These are phyloP conservation scores for Ceriops decandra DNA, from an alignment of 345 rosid genomes.

Conservation along the genomic window DNA sequence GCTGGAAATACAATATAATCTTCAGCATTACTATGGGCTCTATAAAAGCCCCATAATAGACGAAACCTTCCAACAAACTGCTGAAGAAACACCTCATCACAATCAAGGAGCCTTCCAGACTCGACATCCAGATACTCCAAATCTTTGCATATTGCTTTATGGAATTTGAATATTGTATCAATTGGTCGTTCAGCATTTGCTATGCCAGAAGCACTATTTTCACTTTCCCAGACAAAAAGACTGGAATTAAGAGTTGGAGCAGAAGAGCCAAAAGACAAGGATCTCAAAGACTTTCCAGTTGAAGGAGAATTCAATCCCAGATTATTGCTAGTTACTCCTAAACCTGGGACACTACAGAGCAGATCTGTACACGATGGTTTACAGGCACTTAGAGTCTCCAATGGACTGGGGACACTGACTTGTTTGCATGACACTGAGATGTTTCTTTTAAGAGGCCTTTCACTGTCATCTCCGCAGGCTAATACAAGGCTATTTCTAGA, in stretches of 20 bases:
- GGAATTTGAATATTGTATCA: slow-evolving; percentile 61
- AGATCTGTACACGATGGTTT: slow-evolving; percentile 28
- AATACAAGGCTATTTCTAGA: slow-evolving; percentile 20
- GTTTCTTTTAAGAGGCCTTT: slow-evolving; percentile 33
- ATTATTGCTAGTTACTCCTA: slow-evolving; percentile 43
- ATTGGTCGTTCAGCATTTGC: slow-evolving; percentile 41
- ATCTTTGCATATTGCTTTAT: slow-evolving; percentile 58
- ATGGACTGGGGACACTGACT: slow-evolving; percentile 16
- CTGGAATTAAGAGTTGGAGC: slow-evolving; percentile 58
- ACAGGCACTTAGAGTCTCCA: slow-evolving; percentile 13
- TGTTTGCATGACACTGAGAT: slow-evolving; percentile 21
- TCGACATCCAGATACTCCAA: slow-evolving; percentile 74
- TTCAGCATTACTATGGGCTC: slow-evolving; percentile 95
- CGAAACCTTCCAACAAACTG: slow-evolving; percentile 79
- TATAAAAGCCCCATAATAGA: slow-evolving; percentile 84
- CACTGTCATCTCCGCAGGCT: slow-evolving; percentile 25
- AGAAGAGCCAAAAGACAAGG: slow-evolving; percentile 37
- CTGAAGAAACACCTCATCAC: slow-evolving; percentile 65
- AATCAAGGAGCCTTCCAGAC: slow-evolving; percentile 72
- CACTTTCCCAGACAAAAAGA: slow-evolving; percentile 58
- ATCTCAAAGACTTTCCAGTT: slow-evolving; percentile 48
- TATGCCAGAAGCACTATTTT: slow-evolving; percentile 37
- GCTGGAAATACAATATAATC: slow-evolving; percentile 94
- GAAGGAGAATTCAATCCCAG: slow-evolving; percentile 48
- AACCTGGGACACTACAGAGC: slow-evolving; percentile 53